phyloP scores from a whole-genome alignment of 345 rosid species.

The Schrenkiella parvula region DNA sequence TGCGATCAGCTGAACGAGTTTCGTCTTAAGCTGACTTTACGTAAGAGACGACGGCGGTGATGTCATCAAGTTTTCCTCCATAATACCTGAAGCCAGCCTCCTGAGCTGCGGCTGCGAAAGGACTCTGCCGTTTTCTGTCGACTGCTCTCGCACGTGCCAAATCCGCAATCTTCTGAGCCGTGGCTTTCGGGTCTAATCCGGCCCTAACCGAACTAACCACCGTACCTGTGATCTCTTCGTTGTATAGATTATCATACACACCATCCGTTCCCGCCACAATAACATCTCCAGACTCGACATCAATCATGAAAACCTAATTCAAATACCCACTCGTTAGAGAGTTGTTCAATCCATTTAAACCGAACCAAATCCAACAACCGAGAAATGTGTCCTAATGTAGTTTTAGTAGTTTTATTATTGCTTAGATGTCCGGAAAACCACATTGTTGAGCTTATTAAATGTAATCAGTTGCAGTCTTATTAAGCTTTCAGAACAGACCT shows the following conservation, averaged over 20 bases:
- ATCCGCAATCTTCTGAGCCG: constrained; percentile 82
- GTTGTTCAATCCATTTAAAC: background rate
- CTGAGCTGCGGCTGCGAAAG: constrained; percentile 86
- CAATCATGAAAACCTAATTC: constrained; percentile 67
- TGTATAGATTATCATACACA: constrained; percentile 84
- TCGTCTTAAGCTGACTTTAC: constrained; percentile 30
- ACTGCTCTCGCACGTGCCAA: constrained; percentile 78
- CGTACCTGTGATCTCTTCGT: constrained; percentile 70
- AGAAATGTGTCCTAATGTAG: background rate
- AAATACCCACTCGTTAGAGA: background rate
- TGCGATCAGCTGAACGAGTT: background rate
- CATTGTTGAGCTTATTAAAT: too few species aligned
- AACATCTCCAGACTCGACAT: constrained; percentile 74
- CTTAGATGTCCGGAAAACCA: too few species aligned
- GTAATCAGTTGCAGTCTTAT: background rate
- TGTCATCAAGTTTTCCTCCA: constrained; percentile 98
- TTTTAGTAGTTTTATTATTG: too few species aligned
- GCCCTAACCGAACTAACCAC: constrained; percentile 75
- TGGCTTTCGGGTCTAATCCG: constrained; percentile 62
- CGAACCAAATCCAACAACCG: background rate
- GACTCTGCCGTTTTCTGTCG: constrained; percentile 71
- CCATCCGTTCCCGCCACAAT: constrained; percentile 94
- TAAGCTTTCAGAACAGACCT: constrained; percentile 43
- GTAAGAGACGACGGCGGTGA: constrained; percentile 85
- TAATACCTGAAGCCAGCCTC: constrained; percentile 84